phyloP scores from a whole-genome alignment of 371 early-diverging fungal genomes.

The Mucor ambiguus region DNA sequence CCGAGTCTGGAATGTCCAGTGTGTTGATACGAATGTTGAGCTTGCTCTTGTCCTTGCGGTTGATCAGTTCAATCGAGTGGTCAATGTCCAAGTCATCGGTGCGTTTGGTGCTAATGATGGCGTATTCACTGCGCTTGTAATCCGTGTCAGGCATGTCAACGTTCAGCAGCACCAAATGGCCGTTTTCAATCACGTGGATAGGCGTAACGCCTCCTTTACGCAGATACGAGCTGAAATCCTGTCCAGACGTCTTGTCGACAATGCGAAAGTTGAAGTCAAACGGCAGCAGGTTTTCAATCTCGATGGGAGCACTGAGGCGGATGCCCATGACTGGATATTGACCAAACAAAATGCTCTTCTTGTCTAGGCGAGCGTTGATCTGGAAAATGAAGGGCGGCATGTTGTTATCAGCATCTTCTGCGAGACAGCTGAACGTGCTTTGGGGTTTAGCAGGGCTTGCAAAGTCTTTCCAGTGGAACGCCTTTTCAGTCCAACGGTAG shows the following conservation, averaged over 20 bases:
- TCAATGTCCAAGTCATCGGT: constrained; percentile 72
- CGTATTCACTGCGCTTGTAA: constrained; percentile 78
- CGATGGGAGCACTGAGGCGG: constrained; percentile 86
- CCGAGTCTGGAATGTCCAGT: constrained; percentile 64
- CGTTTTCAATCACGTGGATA: constrained; percentile 85
- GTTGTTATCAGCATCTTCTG: constrained; percentile 43
- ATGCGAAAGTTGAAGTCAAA: constrained; percentile 82
- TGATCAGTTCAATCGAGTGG: constrained; percentile 69
- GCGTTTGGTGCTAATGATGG: constrained; percentile 82
- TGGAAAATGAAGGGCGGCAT: constrained; percentile 79
- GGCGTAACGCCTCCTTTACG: constrained; percentile 76
- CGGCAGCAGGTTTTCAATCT: constrained; percentile 95
- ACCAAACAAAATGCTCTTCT: constrained; percentile 56
- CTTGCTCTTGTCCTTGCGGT: constrained; percentile 64
- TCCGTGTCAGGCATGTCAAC: constrained; percentile 74
- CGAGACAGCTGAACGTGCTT: constrained; percentile 31
- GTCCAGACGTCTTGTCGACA: constrained; percentile 70
- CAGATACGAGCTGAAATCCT: constrained; percentile 67
- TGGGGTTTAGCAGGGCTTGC: constrained; percentile 39
- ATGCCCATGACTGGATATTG: constrained; percentile 86
- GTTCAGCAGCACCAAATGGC: constrained; percentile 77
- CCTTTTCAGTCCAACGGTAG: constrained; percentile 72
- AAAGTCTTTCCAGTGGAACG: constrained; percentile 75
- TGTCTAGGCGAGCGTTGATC: constrained; percentile 56
- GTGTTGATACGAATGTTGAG: constrained; percentile 67